Evolutionary conservation across 2,329 filamentous ascomycete species (phyloP).

Genomic region (Aureobasidium sp.): DNA sequence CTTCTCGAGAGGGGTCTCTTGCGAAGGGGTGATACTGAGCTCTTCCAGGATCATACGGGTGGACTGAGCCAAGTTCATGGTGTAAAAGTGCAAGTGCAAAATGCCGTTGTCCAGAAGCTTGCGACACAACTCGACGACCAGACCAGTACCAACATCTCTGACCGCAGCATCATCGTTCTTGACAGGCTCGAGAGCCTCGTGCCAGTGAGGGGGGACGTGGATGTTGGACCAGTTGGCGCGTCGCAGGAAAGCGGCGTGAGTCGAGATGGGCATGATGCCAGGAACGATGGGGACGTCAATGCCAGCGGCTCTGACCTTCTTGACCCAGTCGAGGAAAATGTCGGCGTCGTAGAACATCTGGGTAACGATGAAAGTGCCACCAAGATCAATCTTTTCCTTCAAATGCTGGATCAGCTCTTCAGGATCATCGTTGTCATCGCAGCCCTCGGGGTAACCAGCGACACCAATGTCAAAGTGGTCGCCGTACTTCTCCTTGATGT

Average conservation of each 20-base stretch:
- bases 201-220: conserved; percentile 72
- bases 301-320: conserved; percentile 74
- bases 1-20: conserved; percentile 71
- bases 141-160: conserved; percentile 74
- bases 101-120: conserved; percentile 77
- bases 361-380: conserved; percentile 87
- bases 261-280: conserved; percentile 90
- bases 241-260: conserved; percentile 85
- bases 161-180: conserved; percentile 96
- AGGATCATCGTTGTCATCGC: conserved; percentile 83
- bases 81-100: conserved; percentile 89
- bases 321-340: conserved; percentile 86
- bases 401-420: conserved; percentile 81
- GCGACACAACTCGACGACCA: conserved; percentile 85
- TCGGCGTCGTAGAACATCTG: conserved; percentile 99
- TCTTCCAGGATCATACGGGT: conserved; percentile 92
- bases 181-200: conserved; percentile 74
- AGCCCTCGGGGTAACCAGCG: conserved; percentile 91
- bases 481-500: conserved; percentile 71
- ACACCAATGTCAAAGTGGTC: conserved; percentile 97
- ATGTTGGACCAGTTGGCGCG: conserved; percentile 87
- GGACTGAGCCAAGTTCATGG: conserved; percentile 95
- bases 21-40: conserved; percentile 69
- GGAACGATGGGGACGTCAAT: conserved; percentile 77
- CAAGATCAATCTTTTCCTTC: conserved; percentile 94